phyloP scores from a whole-genome alignment of 192 early-diverging fungal genomes.

The Geranomyces variabilis region DNA sequence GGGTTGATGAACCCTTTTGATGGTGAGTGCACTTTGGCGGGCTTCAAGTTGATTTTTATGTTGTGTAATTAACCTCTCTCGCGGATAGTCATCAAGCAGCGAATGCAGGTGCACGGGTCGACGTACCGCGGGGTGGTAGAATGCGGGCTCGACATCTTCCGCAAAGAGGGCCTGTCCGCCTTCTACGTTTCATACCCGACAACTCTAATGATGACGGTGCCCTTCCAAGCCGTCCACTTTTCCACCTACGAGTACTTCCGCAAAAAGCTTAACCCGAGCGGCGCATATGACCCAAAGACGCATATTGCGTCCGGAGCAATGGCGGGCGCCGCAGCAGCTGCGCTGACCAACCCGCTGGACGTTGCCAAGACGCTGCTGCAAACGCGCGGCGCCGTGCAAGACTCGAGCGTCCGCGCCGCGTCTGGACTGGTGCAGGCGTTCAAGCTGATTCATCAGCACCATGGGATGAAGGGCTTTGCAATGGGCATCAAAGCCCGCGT shows the following conservation, averaged over 20 bases:
- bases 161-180: constrained; percentile 77
- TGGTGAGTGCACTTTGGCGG: constrained; percentile 50
- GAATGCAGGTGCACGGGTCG: constrained; percentile 87
- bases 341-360: constrained; percentile 92
- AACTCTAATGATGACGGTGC: constrained; percentile 91
- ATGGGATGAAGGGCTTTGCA: constrained; percentile 79
- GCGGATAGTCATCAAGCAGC: constrained; percentile 81
- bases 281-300: constrained; percentile 81
- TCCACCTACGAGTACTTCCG: constrained; percentile 88
- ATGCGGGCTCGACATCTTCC: constrained; percentile 70
- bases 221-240: constrained; percentile 94
- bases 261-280: constrained; percentile 77
- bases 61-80: neutral
- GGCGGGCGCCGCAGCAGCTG: constrained; percentile 86
- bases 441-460: constrained; percentile 72
- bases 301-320: constrained; percentile 85
- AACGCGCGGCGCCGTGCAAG: constrained; percentile 78
- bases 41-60: neutral
- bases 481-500: constrained; percentile 75
- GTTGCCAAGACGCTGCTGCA: constrained; percentile 96
- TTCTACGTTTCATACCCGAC: constrained; percentile 96
- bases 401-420: constrained; percentile 70
- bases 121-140: constrained; percentile 70
- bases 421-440: constrained; percentile 72
- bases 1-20: constrained; percentile 97